Evolutionary conservation across 768 basidiomycete species (phyloP), one percentile per base, ranked within the genome.

Genomic region (Russula sp.): DNA sequence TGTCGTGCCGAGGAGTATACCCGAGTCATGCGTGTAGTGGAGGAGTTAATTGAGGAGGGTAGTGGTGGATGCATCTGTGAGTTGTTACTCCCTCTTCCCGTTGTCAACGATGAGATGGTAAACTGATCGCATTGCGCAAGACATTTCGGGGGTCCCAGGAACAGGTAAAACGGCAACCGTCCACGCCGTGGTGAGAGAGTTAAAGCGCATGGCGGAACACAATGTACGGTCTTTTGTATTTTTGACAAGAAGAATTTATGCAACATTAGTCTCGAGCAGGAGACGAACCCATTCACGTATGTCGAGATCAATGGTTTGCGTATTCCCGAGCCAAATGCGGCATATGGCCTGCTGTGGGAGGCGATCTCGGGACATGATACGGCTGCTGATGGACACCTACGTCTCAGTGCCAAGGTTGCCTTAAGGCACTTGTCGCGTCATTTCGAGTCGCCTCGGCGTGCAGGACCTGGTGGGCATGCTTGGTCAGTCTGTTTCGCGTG

Each of bases 151-250:
- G 9, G 93, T 98, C 7, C 97, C 96, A n/a, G 96, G 97, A 7
- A 98, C 96, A 2, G 96, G 97, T 9, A 99, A 98, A 75, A 99
- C 97, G 0, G 97, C 97, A 0, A 98, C 97, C 0, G 94, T 98
- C 0, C 95, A 98, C 68, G 90, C 89, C 0, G 88, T 97, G 29
- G 83, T 98, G 36, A 82, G 90, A 41, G 91, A 96, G 70, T 78
- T 98, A 11, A 94, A 92, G 70, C 80, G 86, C 42, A 90, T 95
- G 84, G 94, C 94, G 1, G 81, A 88, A 70, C 79, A 83, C 58
- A 85, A 83, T 65, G 92, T 93, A 65, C 34, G 85, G 75, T 11
- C 42, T 20, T 39, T 45, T 34, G 11, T 20, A 8, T 16, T 50
- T 11, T 22, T 4, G 0, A 3, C 38, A 25, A 25, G 34, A 57